Conservation (phyloP, 129 eudicot genomes). For the Solidago caesia region DNA sequence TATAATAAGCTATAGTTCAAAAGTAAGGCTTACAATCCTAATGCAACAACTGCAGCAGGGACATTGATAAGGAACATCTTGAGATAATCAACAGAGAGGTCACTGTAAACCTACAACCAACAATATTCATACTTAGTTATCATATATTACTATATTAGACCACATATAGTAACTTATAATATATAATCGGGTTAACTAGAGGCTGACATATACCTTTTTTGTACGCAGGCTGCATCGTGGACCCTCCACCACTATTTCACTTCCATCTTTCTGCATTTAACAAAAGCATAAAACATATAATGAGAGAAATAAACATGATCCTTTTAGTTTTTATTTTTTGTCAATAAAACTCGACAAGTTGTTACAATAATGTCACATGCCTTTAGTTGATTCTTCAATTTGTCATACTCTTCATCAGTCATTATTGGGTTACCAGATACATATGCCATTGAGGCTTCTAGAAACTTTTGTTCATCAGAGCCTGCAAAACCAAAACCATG, state of each 20-base stretch:
- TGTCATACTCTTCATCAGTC: constrained; percentile 72
- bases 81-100: constrained; percentile 81
- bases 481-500: constrained; percentile 41
- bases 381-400: constrained; percentile 77
- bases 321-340: no score
- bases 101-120: constrained; percentile 83
- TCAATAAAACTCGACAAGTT: no score
- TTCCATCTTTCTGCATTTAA: constrained; percentile 69
- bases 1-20: background rate
- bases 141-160: background rate
- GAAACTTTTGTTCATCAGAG: constrained; percentile 91
- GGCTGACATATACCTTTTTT: constrained; percentile 54
- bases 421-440: constrained; percentile 79
- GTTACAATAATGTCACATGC: constrained; percentile 28
- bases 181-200: no score
- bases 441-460: constrained; percentile 98
- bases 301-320: no score
- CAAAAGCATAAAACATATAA: background rate
- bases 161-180: no score
- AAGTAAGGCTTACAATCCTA: constrained; percentile 68
- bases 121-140: background rate
- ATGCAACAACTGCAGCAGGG: constrained; percentile 91
- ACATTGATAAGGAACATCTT: constrained; percentile 92
- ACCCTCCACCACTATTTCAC: constrained; percentile 95
- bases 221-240: constrained; percentile 99